Evolutionary conservation across 768 basidiomycete genomes (phyloP).

Genomic region (Roridomyces roridus): DNA sequence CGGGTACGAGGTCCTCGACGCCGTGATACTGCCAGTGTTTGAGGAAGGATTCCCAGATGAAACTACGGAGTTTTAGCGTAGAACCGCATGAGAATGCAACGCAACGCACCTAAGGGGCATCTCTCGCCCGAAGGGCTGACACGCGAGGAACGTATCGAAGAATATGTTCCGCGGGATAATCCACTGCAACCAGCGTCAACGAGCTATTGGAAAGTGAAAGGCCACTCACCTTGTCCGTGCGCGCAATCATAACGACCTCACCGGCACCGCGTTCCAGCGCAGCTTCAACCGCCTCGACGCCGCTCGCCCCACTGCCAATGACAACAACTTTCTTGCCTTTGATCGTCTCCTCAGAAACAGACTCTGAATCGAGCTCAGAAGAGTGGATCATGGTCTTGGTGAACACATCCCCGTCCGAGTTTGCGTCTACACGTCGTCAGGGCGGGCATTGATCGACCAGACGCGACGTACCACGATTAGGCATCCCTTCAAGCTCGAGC

Average conservation of each 20-base stretch:
- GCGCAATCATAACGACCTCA: constrained; percentile 43
- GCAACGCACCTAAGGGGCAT: constrained; percentile 51
- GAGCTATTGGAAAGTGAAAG: not conserved
- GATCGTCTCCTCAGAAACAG: constrained; percentile 30
- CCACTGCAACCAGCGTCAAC: constrained; percentile 35
- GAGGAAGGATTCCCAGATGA: constrained; percentile 54
- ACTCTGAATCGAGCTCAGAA: constrained; percentile 48
- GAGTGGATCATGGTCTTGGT: constrained; percentile 51
- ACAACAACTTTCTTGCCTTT: constrained; percentile 49
- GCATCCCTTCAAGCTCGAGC: constrained; percentile 52
- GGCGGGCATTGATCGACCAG: not conserved
- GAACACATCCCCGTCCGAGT: constrained; percentile 36
- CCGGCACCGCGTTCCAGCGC: constrained; percentile 34
- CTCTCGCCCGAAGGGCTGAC: constrained; percentile 59
- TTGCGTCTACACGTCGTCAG: not conserved
- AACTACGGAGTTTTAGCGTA: constrained; percentile 31
- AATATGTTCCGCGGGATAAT: constrained; percentile 55
- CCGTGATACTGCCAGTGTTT: constrained; percentile 50
- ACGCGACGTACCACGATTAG: constrained; percentile 24
- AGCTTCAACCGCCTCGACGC: constrained; percentile 40
- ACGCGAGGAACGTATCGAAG: constrained; percentile 52
- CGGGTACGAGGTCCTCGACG: constrained; percentile 49
- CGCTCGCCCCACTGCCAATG: constrained; percentile 58
- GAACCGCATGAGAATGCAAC: not conserved
- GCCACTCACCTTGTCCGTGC: constrained; percentile 42